Conservation (phyloP, 148 eudicot genomes). For the Camellia sinensis region DNA sequence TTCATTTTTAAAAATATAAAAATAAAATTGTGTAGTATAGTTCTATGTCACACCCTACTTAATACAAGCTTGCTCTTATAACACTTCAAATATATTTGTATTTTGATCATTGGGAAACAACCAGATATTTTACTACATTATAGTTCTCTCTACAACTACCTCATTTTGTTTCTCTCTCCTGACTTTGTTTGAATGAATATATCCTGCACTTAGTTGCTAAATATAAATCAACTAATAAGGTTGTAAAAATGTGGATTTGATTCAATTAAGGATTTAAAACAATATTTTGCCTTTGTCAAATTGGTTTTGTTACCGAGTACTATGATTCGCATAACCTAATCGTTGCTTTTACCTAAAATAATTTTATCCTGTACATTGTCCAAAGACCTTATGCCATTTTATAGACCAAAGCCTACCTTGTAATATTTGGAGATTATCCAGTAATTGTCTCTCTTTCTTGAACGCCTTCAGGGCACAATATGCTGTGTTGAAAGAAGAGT, state of each 20-base stretch:
- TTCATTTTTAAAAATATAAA: too few relatives aligned
- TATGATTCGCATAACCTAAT: neutral
- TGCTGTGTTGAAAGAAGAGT: constrained; percentile 66
- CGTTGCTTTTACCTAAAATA: neutral
- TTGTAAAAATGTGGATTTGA: neutral
- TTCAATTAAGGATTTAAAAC: neutral
- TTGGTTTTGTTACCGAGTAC: neutral
- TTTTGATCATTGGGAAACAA: too few relatives aligned
- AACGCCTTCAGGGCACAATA: constrained; percentile 54
- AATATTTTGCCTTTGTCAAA: neutral
- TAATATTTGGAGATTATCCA: neutral
- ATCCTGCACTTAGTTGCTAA: neutral
- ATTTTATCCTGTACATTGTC: neutral
- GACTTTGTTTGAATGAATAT: neutral
- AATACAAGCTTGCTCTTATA: too few relatives aligned
- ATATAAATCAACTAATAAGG: neutral
- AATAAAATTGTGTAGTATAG: neutral
- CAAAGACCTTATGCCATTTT: neutral
- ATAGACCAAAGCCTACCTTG: neutral
- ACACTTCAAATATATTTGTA: neutral
- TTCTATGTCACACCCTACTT: neutral
- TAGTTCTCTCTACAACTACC: neutral
- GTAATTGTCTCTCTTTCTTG: neutral
- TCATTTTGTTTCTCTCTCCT: neutral
- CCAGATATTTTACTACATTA: too few relatives aligned